Percentiles rank a stretch among this genome's conserved stretches.
phyloP scores from a whole-genome alignment of 2,329 filamentous ascomycete genomes.

The Zalaria obscura region DNA sequence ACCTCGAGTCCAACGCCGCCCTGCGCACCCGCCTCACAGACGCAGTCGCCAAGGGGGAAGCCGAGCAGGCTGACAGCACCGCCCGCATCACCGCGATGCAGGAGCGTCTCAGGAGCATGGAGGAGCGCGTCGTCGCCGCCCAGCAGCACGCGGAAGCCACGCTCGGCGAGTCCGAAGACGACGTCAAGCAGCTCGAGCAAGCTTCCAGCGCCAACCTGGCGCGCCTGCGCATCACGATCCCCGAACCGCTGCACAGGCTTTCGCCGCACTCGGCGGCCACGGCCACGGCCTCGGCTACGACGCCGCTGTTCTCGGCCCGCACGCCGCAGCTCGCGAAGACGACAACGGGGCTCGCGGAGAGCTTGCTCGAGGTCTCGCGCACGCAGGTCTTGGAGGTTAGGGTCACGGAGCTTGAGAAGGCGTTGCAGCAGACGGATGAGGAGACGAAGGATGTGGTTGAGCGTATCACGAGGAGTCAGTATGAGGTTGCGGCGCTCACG shows the following conservation, averaged over 20 bases:
- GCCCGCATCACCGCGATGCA: conserved; percentile 75
- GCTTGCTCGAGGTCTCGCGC: conserved; percentile 40
- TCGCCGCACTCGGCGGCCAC: conserved; percentile 26
- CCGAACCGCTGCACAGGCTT: conserved; percentile 37
- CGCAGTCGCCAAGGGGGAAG: conserved; percentile 71
- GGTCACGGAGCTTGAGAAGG: conserved; percentile 73
- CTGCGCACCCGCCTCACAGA: conserved; percentile 64
- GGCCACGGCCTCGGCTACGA: neutral
- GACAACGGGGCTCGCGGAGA: conserved; percentile 37
- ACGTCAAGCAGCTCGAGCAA: conserved; percentile 61
- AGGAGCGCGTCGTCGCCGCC: conserved; percentile 69
- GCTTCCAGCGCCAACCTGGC: conserved; percentile 64
- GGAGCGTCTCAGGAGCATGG: conserved; percentile 61
- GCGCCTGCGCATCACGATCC: conserved; percentile 46
- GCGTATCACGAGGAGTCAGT: conserved; percentile 70
- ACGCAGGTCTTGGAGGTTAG: conserved; percentile 63
- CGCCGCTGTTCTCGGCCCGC: conserved; percentile 36
- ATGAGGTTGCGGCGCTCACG: conserved; percentile 69
- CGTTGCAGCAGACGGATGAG: conserved; percentile 57
- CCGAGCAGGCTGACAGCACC: conserved; percentile 66
- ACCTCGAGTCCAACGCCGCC: conserved; percentile 63
- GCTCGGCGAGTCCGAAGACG: conserved; percentile 72
- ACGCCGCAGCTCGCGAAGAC: conserved; percentile 48
- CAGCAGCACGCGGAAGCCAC: conserved; percentile 80
- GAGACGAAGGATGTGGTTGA: conserved; percentile 77